These are phyloP conservation scores for Talaromyces adpressus DNA, from an alignment of 495 filamentous ascomycete genomes.

Conservation along the genomic window DNA sequence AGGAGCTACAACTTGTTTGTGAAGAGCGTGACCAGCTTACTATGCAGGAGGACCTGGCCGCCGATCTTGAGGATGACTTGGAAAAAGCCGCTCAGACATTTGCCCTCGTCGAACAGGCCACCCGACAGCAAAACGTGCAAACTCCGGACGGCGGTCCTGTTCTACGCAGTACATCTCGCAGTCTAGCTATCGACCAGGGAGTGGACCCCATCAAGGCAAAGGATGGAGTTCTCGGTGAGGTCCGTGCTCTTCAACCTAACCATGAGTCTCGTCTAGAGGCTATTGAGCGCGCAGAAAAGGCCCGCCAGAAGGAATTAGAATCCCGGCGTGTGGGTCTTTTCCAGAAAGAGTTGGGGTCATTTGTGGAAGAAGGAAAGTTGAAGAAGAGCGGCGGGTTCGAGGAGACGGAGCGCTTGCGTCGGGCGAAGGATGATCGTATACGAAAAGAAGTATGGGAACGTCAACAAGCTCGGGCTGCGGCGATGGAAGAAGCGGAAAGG, in stretches of 20 bases:
- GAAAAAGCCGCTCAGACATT: conserved; percentile 92
- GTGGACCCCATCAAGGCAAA: conserved; percentile 76
- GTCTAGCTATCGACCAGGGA: conserved; percentile 55
- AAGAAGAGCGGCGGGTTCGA: conserved; percentile 96
- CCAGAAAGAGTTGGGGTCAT: conserved; percentile 77
- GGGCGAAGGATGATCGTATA: conserved; percentile 80
- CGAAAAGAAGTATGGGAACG: conserved; percentile 79
- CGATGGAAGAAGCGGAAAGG: conserved; percentile 25
- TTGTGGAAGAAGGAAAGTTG: conserved; percentile 85
- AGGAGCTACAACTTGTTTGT: conserved; percentile 88
- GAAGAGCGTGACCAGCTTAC: conserved; percentile 90
- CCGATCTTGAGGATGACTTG: conserved; percentile 88
- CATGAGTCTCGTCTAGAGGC: conserved; percentile 89
- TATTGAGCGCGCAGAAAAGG: conserved; percentile 89
- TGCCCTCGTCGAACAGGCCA: conserved; percentile 89
- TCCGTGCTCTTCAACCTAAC: conserved; percentile 89
- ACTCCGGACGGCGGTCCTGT: conserved; percentile 34
- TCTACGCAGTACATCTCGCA: conserved; percentile 48
- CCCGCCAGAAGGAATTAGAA: conserved; percentile 81
- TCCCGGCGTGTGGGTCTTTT: conserved; percentile 69
- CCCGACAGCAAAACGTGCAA: conserved; percentile 86
- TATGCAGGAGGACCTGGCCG: conserved; percentile 86
- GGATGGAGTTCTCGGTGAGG: conserved; percentile 86
- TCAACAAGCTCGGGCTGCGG: conserved; percentile 45
- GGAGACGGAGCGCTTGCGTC: conserved; percentile 80